Evolutionary conservation across 495 filamentous ascomycete species (phyloP), one percentile per base, ranked within the genome.

Genomic region (Daldinia vernicosa): DNA sequence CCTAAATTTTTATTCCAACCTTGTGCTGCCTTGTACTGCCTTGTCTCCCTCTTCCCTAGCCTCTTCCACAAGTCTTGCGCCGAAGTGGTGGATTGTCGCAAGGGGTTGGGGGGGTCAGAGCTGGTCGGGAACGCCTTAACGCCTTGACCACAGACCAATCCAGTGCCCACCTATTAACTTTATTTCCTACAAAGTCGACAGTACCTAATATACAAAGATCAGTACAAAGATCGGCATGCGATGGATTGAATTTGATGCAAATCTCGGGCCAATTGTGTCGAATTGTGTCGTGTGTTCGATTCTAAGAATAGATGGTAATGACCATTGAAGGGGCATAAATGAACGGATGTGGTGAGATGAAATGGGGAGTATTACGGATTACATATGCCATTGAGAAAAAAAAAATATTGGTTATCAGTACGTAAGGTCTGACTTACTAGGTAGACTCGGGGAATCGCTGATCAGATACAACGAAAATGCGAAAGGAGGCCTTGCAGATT

Each of bases 401-500:
- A 64, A 64, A 65, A 67, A 60, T 45, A 53, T 32, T 59, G 58
- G 37, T 15, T 45, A 63, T 58, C 59, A 67, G 22, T 45, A n/a
- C n/a, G n/a, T n/a, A 56, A 32, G 24, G 19, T 17, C 39, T 30
- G 22, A 47, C 58, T 47, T 47, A 55, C 53, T 63, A 47, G 53
- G 55, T 63, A 47, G 53, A 60, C 63, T 64, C 47, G 65, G 54
- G 62, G 15, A 26, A 51, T 69, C 33, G 45, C 30, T 62, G 71
- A 67, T 66, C 63, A 56, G 67, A 62, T 70, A 65, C 56, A 47
- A 67, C 56, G 54, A 63, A 63, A 69, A 66, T 58, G 67, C 58
- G 53, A 66, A 69, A 69, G 66, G 60, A 66, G 70, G 66, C 66
- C 66, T 33, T 69, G 71, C 62, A 70, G 71, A 74, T 74, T 70